phyloP scores from a whole-genome alignment of 163 green algal genomes.

The Prototheca wickerhamii region DNA sequence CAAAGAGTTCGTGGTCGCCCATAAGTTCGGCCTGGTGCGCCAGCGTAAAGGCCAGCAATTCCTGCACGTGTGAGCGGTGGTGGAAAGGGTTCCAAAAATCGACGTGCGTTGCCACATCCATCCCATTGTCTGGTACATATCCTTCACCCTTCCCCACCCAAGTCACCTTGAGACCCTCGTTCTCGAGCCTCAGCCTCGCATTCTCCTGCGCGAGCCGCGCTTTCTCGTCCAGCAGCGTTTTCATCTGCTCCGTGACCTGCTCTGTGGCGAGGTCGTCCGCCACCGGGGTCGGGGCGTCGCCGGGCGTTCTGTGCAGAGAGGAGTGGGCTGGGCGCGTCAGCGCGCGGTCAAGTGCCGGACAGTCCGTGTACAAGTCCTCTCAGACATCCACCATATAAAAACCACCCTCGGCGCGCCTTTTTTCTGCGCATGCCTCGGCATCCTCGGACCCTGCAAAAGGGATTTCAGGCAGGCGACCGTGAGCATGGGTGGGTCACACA shows the following conservation, averaged over 20 bases:
- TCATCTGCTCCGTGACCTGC: constrained; percentile 32
- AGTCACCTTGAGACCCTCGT: constrained; percentile 30
- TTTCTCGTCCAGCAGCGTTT: constrained; percentile 41
- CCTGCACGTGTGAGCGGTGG: too few relatives aligned
- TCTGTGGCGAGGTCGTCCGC: neutral
- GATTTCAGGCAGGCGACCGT: too few relatives aligned
- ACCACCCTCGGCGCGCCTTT: too few relatives aligned
- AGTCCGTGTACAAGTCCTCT: too few relatives aligned
- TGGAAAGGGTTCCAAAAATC: neutral
- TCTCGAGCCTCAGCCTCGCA: constrained; percentile 37
- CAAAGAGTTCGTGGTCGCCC: constrained; percentile 28
- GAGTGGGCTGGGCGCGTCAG: too few relatives aligned
- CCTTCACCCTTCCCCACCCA: neutral
- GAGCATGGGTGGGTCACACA: too few relatives aligned
- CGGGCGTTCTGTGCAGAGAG: too few relatives aligned
- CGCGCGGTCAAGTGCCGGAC: too few relatives aligned
- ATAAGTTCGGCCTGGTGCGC: constrained; percentile 10
- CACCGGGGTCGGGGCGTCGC: too few relatives aligned
- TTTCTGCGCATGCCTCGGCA: too few relatives aligned
- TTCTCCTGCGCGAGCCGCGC: constrained; percentile 39
- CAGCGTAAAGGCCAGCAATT: constrained; percentile 34
- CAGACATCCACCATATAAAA: too few relatives aligned
- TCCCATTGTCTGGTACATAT: neutral
- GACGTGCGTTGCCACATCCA: neutral
- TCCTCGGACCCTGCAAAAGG: too few relatives aligned